A percentile compares a stretch with the other conserved stretches of the same genome.
Evolutionary conservation across 495 filamentous ascomycete genomes (phyloP).

Genomic region (Xylaria curta): DNA sequence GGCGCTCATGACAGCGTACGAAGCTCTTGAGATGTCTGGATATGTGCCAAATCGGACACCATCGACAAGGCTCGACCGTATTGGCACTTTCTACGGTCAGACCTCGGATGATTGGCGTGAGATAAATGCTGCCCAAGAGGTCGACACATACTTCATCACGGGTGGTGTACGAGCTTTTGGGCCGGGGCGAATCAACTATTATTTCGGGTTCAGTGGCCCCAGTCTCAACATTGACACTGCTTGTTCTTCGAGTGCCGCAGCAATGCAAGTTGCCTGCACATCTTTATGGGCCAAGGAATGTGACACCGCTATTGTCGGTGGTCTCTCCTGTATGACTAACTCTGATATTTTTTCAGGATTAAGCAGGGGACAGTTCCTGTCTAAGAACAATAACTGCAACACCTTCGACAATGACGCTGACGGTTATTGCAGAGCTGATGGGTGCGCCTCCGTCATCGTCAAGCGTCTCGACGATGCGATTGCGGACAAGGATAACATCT

Average conservation of each 20-base stretch:
- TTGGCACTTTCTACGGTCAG: conserved; percentile 92
- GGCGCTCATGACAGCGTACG: conserved; percentile 83
- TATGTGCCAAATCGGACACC: conserved; percentile 87
- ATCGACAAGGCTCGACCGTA: conserved; percentile 80
- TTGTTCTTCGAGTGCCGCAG: conserved; percentile 84
- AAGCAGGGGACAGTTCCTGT: conserved; percentile 82
- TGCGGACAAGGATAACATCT: conserved; percentile 75
- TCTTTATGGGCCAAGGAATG: conserved; percentile 82
- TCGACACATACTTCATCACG: conserved; percentile 94
- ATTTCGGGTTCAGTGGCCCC: conserved; percentile 87
- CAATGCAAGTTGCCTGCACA: conserved; percentile 84
- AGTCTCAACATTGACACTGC: conserved; percentile 89
- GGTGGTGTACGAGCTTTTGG: conserved; percentile 88
- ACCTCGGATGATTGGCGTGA: conserved; percentile 93
- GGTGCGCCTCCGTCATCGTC: conserved; percentile 71
- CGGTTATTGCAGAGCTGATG: conserved; percentile 80
- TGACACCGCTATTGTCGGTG: conserved; percentile 84
- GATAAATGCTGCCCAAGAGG: conserved; percentile 86
- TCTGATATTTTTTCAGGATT: conserved; percentile 86
- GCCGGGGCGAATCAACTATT: conserved; percentile 84
- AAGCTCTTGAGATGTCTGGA: conserved; percentile 90
- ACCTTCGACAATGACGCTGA: conserved; percentile 79
- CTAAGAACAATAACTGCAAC: conserved; percentile 79
- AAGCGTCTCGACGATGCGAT: conserved; percentile 78
- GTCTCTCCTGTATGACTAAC: conserved; percentile 79